Evolutionary conservation across 768 basidiomycete genomes (phyloP).

Genomic region (Clitopilus hobsonii): DNA sequence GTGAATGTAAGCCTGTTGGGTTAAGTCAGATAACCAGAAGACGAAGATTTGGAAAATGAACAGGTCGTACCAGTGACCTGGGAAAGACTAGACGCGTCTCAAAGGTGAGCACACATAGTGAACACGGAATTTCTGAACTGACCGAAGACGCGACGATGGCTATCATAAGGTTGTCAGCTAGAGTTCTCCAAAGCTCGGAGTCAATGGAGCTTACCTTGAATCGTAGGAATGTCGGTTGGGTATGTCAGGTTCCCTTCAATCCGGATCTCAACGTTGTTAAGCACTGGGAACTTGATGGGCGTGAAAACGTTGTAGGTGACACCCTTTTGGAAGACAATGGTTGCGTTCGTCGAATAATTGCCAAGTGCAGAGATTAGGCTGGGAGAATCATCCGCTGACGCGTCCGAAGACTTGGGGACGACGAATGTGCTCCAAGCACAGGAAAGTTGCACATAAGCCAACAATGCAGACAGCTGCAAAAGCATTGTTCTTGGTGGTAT

Average conservation of each 20-base stretch:
- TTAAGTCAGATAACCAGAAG: background rate
- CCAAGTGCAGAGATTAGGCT: slow-evolving; percentile 39
- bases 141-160: slow-evolving; percentile 43
- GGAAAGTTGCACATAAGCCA: slow-evolving; percentile 18
- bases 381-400: slow-evolving; percentile 48
- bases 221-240: slow-evolving; percentile 42
- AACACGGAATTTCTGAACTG: slow-evolving; percentile 14
- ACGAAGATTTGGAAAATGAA: background rate
- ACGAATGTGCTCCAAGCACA: slow-evolving; percentile 43
- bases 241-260: slow-evolving; percentile 58
- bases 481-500: slow-evolving; percentile 3
- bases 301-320: slow-evolving; percentile 59
- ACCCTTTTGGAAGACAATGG: slow-evolving; percentile 53
- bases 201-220: slow-evolving; percentile 34
- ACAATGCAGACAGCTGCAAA: slow-evolving; percentile 7
- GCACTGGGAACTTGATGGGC: slow-evolving; percentile 47
- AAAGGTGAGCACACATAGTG: background rate
- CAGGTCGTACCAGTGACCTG: slow-evolving; percentile 37
- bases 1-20: slow-evolving; percentile 45
- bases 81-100: slow-evolving; percentile 27
- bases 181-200: background rate
- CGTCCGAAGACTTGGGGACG: slow-evolving; percentile 36
- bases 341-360: slow-evolving; percentile 35
- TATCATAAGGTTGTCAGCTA: slow-evolving; percentile 9
- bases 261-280: slow-evolving; percentile 53